These are phyloP conservation scores for Fusarium sp. DNA, from an alignment of 2,329 filamentous ascomycete species.

Conservation along the genomic window DNA sequence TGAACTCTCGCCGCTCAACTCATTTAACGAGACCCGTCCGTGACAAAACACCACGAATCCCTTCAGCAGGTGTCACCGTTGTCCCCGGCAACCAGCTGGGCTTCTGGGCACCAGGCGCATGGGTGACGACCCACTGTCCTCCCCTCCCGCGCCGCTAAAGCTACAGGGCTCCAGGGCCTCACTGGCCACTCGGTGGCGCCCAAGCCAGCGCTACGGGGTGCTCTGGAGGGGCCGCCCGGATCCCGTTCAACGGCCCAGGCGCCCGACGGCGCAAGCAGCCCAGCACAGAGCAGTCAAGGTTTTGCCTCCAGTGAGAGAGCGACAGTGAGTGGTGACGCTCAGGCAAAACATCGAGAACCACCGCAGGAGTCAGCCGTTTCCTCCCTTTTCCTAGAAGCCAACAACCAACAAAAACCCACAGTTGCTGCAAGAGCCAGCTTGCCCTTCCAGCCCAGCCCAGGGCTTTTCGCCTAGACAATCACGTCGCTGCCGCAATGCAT, in stretches of 20 bases:
- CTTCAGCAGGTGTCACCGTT: constrained; percentile 9
- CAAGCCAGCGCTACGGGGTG: background rate
- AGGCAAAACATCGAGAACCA: constrained; percentile 27
- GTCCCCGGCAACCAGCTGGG: constrained; percentile 32
- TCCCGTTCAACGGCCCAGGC: constrained; percentile 11
- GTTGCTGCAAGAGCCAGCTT: constrained; percentile 2
- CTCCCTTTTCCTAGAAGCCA: constrained; percentile 14
- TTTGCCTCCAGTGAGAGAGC: constrained; percentile 33
- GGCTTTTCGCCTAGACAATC: constrained; percentile 9
- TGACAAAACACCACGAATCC: background rate
- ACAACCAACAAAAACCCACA: constrained; percentile 4
- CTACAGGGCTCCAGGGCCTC: background rate
- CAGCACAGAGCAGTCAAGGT: constrained; percentile 5
- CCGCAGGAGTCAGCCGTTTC: constrained; percentile 28
- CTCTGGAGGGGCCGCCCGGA: constrained; percentile 13
- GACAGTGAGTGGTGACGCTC: constrained; percentile 12
- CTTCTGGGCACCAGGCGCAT: constrained; percentile 5
- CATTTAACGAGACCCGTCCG: background rate
- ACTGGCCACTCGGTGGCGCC: background rate
- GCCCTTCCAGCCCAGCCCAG: constrained; percentile 11
- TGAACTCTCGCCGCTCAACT: background rate
- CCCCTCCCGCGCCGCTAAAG: constrained; percentile 28
- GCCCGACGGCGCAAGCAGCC: background rate
- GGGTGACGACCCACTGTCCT: constrained; percentile 24
- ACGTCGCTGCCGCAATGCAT: constrained; percentile 48